Base-by-base conservation (phyloP, 2,329 filamentous ascomycete species). In the Beauveria varroae region DNA sequence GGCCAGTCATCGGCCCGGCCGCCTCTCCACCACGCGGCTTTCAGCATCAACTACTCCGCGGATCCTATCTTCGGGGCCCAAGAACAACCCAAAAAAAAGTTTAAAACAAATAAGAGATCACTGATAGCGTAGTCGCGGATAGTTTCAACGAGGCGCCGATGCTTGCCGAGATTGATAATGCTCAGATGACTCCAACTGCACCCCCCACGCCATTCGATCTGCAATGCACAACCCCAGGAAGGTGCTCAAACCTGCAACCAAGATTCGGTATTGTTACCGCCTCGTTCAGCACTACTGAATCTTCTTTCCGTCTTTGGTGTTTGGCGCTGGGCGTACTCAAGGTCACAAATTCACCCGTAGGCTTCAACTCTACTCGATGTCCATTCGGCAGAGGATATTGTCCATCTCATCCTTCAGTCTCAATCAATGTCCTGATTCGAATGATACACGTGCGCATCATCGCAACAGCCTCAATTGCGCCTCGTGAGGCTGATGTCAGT, bases 51-150 rank as follows among this genome's bases (percentile, higher is more conserved):
- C 28, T 49, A 37, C 41, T 50, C 55, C 55, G 44, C 53, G 41
- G 53, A 46, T 46, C 41, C 5, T 43, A 16, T 22, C 18, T 37
- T 14, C 12, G 44, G 20, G 44, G 44, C 6, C 20, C 20, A 46
- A 24, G 44, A 24, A 22, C 20, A 51, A 34, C 9, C n/a, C 50
- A 37, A 37, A 22, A 40, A 24, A 37, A 40, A 5, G n/a, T 24
- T 5, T 14, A 37, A 37, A 34, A 34, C 5, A 34, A 37, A 34
- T 34, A 10, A 34, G 10, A 12, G 3, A 22, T 14, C 10, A 55
- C 53, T 56, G 53, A 56, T 56, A 56, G 53, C 53, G 26, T 56
- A 56, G 24, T 47, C 53, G 41, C 53, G 53, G 44, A 50, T 57
- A 50, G 49, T 9, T 47, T 37, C 16, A n/a, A 34, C 43, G n/a